phyloP scores from a whole-genome alignment of 192 early-diverging fungal genomes.

The Tieghemiomyces parasiticus region DNA sequence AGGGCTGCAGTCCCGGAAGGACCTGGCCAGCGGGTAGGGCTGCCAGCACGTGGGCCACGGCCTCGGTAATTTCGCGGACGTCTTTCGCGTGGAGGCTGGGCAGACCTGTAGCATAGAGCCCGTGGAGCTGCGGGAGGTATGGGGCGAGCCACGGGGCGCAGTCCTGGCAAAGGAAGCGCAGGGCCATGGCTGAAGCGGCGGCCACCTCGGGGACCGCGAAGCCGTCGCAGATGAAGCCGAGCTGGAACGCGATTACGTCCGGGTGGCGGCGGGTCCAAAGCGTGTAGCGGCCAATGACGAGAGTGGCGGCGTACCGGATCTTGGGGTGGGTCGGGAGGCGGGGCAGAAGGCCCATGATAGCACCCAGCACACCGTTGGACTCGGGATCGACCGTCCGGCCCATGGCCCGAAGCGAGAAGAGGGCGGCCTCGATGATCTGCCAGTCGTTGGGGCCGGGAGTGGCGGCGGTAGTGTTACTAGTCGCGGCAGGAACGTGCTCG shows the following conservation, averaged over 20 bases:
- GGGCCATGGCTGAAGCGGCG: conserved; percentile 70
- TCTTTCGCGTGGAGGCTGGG: conserved; percentile 54
- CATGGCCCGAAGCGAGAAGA: conserved; percentile 90
- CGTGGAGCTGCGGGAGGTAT: conserved; percentile 9
- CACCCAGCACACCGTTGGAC: conserved; percentile 67
- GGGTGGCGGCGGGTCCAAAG: conserved; percentile 84
- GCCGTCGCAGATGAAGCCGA: conserved; percentile 78
- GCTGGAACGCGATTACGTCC: conserved; percentile 81
- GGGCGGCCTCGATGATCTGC: conserved; percentile 90
- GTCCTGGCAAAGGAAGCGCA: conserved; percentile 82
- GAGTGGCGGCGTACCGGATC: conserved; percentile 87
- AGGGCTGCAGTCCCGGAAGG: conserved; percentile 20
- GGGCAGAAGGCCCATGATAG: conserved; percentile 81
- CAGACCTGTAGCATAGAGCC: background rate
- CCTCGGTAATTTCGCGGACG: conserved; percentile 66
- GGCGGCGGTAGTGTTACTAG: conserved; percentile 15
- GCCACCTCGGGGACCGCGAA: conserved; percentile 75
- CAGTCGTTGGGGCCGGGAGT: conserved; percentile 29
- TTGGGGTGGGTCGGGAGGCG: conserved; percentile 83
- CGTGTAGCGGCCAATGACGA: conserved; percentile 93
- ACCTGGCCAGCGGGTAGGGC: conserved; percentile 30
- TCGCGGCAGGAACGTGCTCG: conserved; percentile 14
- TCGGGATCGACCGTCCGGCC: conserved; percentile 58
- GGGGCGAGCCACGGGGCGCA: conserved; percentile 42
- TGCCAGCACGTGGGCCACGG: conserved; percentile 76